These are phyloP conservation scores for Salvia rosmarinus DNA, from an alignment of 257 asterid genomes.

Conservation along the genomic window DNA sequence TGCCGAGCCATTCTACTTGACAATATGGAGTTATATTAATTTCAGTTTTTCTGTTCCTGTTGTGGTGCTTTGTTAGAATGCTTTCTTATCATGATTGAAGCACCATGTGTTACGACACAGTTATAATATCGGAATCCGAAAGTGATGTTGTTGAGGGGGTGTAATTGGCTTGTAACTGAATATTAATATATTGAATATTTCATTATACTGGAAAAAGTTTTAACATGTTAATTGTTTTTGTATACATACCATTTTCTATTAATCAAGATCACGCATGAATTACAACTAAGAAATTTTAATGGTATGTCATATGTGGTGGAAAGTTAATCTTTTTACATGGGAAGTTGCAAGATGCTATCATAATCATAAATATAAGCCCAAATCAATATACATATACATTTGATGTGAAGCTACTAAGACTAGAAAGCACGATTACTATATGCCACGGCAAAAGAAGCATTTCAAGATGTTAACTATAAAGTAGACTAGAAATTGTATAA, in stretches of 20 bases:
- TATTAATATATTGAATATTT: background rate
- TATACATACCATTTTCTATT: background rate
- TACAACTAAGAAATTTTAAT: background rate
- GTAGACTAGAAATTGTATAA: background rate
- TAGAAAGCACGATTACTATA: background rate
- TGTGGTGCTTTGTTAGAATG: background rate
- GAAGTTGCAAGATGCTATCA: background rate
- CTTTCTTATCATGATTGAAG: slow-evolving; percentile 5
- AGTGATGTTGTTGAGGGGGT: background rate
- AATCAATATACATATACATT: background rate
- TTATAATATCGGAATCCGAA: too few relatives aligned
- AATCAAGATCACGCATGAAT: background rate
- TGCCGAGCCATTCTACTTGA: slow-evolving; percentile 20
- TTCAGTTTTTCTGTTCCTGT: slow-evolving; percentile 5
- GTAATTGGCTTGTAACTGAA: background rate
- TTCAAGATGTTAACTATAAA: background rate
- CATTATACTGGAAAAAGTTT: background rate
- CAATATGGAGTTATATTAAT: background rate
- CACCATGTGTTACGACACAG: slow-evolving; percentile 8
- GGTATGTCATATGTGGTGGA: background rate
- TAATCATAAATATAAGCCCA: background rate
- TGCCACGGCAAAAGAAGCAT: background rate
- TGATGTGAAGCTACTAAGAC: background rate
- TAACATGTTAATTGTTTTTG: background rate
- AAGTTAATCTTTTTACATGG: background rate